phyloP scores from a whole-genome alignment of 176 grass and related monocot species.

The Typha latifolia region DNA sequence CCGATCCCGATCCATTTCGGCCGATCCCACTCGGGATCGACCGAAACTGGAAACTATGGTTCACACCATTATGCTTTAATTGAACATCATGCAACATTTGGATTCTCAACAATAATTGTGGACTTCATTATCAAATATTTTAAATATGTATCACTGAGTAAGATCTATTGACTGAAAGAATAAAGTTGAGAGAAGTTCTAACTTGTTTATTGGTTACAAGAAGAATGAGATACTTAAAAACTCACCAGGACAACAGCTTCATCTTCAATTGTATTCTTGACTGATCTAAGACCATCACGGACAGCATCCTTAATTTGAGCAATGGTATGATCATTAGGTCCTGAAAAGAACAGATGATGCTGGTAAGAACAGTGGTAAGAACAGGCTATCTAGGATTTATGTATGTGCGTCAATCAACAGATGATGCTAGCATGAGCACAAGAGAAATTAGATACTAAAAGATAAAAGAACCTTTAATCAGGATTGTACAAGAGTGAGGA shows the following conservation, averaged over 20 bases:
- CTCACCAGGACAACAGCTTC: slow-evolving; percentile 82
- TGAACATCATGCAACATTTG: background rate
- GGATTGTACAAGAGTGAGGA: slow-evolving; percentile 84
- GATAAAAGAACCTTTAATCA: slow-evolving; percentile 73
- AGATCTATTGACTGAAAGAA: background rate
- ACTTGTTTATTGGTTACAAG: background rate
- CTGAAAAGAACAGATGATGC: slow-evolving; percentile 20
- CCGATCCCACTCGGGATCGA: no score
- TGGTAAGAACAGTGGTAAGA: background rate
- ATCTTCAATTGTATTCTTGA: slow-evolving; percentile 95
- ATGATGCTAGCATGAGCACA: no score
- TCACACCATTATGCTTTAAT: no score
- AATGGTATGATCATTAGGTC: slow-evolving; percentile 97
- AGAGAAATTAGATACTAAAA: background rate
- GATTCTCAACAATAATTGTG: no score
- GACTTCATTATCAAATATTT: no score
- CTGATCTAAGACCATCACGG: slow-evolving; percentile 83
- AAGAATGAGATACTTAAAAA: slow-evolving; percentile 15
- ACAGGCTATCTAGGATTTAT: background rate
- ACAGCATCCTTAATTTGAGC: slow-evolving; percentile 97
- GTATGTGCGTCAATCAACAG: no score
- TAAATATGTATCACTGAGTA: no score
- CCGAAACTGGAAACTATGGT: no score
- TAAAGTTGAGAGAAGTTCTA: slow-evolving; percentile 1
- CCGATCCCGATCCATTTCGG: no score